Base-by-base conservation (phyloP, 1,284 basidiomycete species). In the Papiliotrema terrestris region DNA sequence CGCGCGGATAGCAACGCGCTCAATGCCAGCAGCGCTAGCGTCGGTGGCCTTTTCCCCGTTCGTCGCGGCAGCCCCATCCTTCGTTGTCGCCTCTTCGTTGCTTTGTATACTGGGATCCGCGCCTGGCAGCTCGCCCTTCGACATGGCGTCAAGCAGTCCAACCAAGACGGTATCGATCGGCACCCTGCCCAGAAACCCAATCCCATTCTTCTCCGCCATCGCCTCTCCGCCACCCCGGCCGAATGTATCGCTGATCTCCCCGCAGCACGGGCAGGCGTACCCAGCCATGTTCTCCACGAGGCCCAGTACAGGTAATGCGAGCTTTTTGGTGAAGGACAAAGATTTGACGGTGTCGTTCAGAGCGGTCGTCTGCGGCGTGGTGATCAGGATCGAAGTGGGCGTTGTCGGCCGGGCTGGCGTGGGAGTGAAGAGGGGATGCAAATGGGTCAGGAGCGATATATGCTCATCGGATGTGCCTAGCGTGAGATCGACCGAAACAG, bases 281-380 rank as follows among this genome's bases (percentile, higher is more conserved):
- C 96, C 96, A 56, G 91, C 91, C 96, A 98, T 98, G 78, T 98
- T 99, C 74, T 98, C 96, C 59, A 99, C 87, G 49, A 99, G 77
- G 6, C 96, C 96, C 45, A 97, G 78, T n/a, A 99, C 86, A 4
- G 89, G 91, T 9, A 98, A 80, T 32, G 83, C 81, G 47, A 93
- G 88, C 23, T 91, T 85, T 19, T 87, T 86, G 14, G 94, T 91
- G 78, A 99, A 98, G 43, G 93, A 94, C 54, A 98, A 82, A 60
- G 91, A 95, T 78, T 98, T 97, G 79, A 94, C 85, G 43, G 90
- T 92, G 75, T 98, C 96, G 71, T 91, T 86, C 46, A 98, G 81
- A 1, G 95, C 93, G 38, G 98, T 91, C 15, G 92, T 93, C 79
- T 98, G 96, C 11, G 96, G 96, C 1, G 96, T 98, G 29, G 95